Base-by-base conservation (phyloP, 2,329 filamentous ascomycete genomes). In the Fusarium annulatum region DNA sequence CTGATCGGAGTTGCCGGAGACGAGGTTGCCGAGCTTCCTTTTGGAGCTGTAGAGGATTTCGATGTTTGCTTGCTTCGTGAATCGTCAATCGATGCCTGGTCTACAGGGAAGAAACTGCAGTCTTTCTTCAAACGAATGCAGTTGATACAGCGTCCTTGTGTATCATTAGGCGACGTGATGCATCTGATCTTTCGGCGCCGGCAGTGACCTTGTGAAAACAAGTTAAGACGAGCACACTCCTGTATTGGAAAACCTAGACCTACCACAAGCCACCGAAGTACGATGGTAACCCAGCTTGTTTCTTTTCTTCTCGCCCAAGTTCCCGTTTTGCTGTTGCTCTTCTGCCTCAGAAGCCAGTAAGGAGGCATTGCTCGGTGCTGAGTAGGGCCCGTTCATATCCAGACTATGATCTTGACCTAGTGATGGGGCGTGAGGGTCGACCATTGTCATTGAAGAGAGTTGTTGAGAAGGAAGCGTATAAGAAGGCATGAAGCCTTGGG, bases 221-320 rank as follows among this genome's bases (percentile, higher is more conserved):
- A 52, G 62, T 68, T 65, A 72, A 66, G 45, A 48, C 26, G 34
- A 30, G 26, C 41, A 52, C 14, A 19, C 30, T 14, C 4, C 28
- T 14, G n/a, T 16, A 42, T 16, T 33, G 34, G 18, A 11, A 42
- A 46, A 64, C 21, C 5, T 7, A 23, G 42, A 91, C 95, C 90
- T 89, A 98, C 96, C 93, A 86, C 96, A 98, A 76, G 96, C 96
- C 77, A 98, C 94, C 49, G 95, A 97, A 41, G 95, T 97, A 79
- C 96, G 91, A 85, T 98, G 96, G 81, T 98, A 98, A 43, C 96
- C 96, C 69, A 98, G 88, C 84, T 97, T 98, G 82, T 97, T 98
- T 80, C 95, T 91, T 69, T 85, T 87, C 82, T 88, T 90, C 67
- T 90, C 88, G 41, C 81, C 83, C n/a, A 83, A 75, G 36, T 82